Percentiles rank a stretch among this genome's conserved stretches.
phyloP scores from a whole-genome alignment of 805 yeast species.

The Candida dendrica region DNA sequence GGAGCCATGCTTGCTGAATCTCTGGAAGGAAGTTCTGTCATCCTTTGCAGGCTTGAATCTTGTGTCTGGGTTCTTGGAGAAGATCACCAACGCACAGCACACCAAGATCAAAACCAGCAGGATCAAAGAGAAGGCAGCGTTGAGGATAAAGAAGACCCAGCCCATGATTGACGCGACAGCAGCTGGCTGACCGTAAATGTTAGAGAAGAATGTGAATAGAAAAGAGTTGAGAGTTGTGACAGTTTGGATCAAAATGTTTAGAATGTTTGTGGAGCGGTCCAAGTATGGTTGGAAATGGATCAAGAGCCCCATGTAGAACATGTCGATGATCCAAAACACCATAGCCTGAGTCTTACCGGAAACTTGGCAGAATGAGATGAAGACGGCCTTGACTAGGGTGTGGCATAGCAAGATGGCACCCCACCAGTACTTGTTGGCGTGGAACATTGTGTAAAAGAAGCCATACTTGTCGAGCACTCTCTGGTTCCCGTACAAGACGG shows the following conservation, averaged over 20 bases:
- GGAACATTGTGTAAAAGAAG: slow-evolving; percentile 83
- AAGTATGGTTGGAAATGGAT: slow-evolving; percentile 67
- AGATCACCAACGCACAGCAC: slow-evolving; percentile 51
- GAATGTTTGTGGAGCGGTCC: slow-evolving; percentile 74
- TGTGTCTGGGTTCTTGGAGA: slow-evolving; percentile 83
- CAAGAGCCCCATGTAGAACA: slow-evolving; percentile 57
- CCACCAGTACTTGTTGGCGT: slow-evolving; percentile 79
- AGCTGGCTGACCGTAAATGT: slow-evolving; percentile 73
- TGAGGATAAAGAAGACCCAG: slow-evolving; percentile 79
- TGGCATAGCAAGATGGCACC: slow-evolving; percentile 58
- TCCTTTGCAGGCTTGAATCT: slow-evolving; percentile 85
- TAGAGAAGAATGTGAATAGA: slow-evolving; percentile 79
- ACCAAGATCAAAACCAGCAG: slow-evolving; percentile 65
- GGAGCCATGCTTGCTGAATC: slow-evolving; percentile 23
- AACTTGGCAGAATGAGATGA: slow-evolving; percentile 71
- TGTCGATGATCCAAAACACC: slow-evolving; percentile 68
- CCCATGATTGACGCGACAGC: slow-evolving; percentile 84
- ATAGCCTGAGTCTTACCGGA: slow-evolving; percentile 80
- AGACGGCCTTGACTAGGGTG: slow-evolving; percentile 57
- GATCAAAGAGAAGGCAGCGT: slow-evolving; percentile 81
- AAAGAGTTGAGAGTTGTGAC: slow-evolving; percentile 76
- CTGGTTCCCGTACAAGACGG: slow-evolving; percentile 74
- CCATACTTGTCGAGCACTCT: slow-evolving; percentile 73
- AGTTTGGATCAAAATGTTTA: slow-evolving; percentile 65
- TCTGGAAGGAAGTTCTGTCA: slow-evolving; percentile 87